Conservation (phyloP, 768 basidiomycete genomes). For the Scleroderma citrinum region DNA sequence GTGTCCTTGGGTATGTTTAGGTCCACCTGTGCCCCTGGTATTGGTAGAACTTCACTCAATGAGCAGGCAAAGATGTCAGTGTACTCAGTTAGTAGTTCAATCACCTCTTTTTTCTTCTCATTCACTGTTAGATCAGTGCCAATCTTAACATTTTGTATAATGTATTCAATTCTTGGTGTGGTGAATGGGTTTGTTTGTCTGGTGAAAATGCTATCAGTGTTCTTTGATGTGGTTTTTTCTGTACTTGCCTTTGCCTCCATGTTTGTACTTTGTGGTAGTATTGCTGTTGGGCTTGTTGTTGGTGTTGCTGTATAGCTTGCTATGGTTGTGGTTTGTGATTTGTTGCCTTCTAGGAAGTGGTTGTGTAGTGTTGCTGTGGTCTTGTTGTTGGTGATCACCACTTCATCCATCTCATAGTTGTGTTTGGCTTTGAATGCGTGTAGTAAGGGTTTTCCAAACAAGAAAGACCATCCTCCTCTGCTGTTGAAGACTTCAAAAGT, state of each 20-base stretch:
- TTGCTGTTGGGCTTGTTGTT: too few relatives aligned
- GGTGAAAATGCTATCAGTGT: background rate
- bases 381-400: background rate
- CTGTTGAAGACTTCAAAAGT: conserved; percentile 11
- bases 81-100: conserved; percentile 19
- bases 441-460: conserved; percentile 27
- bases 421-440: conserved; percentile 17
- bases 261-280: background rate
- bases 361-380: background rate
- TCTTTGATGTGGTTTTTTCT: background rate
- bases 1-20: background rate
- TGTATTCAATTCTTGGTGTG: conserved; percentile 10
- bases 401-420: conserved; percentile 16
- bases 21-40: conserved; percentile 4
- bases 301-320: background rate
- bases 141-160: conserved; percentile 18
- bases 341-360: background rate
- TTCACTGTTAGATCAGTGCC: conserved; percentile 25
- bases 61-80: conserved; percentile 37
- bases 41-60: conserved; percentile 31
- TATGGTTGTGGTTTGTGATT: background rate
- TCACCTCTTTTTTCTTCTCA: conserved; percentile 23
- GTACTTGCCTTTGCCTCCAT: background rate
- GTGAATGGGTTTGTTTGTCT: background rate
- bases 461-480: conserved; percentile 20